These are phyloP conservation scores for Albifimbria verrucaria DNA, from an alignment of 2,329 filamentous ascomycete species.

Conservation along the genomic window DNA sequence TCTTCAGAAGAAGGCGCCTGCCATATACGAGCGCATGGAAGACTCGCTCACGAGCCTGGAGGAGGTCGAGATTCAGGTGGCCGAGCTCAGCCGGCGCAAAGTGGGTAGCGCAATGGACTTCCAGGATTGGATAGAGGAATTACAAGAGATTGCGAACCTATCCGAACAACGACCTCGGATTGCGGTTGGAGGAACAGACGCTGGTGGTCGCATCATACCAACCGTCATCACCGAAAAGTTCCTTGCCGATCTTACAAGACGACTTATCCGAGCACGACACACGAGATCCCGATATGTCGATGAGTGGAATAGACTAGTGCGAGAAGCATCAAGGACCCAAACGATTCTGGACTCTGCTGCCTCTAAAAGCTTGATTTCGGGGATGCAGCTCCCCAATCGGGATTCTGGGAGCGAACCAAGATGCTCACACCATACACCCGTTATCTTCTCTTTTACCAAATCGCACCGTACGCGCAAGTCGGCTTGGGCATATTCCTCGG, in stretches of 20 bases:
- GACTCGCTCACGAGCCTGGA: conserved; percentile 79
- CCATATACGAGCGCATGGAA: conserved; percentile 80
- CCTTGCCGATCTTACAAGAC: conserved; percentile 82
- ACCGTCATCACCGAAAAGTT: conserved; percentile 90
- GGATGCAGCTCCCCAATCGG: conserved; percentile 51
- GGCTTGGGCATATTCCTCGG: conserved; percentile 64
- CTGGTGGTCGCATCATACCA: conserved; percentile 55
- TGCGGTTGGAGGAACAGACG: conserved; percentile 35
- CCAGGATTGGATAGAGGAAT: conserved; percentile 93
- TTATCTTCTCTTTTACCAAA: conserved; percentile 70
- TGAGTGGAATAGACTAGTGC: conserved; percentile 80
- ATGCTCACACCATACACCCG: conserved; percentile 78
- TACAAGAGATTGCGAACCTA: conserved; percentile 72
- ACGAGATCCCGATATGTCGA: conserved; percentile 77
- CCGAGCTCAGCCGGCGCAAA: conserved; percentile 77
- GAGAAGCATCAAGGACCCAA: conserved; percentile 71
- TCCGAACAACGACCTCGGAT: conserved; percentile 56
- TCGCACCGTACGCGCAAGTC: conserved; percentile 67
- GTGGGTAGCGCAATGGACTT: conserved; percentile 72
- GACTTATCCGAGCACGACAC: conserved; percentile 77
- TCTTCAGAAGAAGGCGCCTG: conserved; percentile 76
- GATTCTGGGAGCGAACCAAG: conserved; percentile 50
- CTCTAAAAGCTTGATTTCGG: conserved; percentile 79
- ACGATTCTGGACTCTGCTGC: conserved; percentile 78
- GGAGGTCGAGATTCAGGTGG: conserved; percentile 75